Evolutionary conservation across 139 green algal genomes (phyloP), one percentile per base, ranked within the genome.

Genomic region (Eudorina sp.): DNA sequence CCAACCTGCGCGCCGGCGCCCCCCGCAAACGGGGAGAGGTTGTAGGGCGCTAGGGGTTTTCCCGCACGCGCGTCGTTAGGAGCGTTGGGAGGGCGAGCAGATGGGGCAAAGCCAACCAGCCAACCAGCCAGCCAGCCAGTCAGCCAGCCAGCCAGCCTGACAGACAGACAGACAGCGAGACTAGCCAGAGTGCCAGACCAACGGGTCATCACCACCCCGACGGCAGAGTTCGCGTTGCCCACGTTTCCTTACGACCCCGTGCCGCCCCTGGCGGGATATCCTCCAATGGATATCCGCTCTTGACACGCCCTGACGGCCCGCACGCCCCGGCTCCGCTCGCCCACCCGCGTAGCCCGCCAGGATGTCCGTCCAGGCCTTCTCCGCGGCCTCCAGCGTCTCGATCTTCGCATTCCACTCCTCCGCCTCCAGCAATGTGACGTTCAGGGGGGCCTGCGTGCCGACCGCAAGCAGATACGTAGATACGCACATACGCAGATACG

Each of bases 1-100:
- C 81, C 81, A 87, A 45, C 25, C 81, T 87, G 43, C 29, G 13
- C n/a, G n/a, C n/a, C n/a, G n/a, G n/a, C n/a, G n/a, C n/a, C n/a
- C n/a, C n/a, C n/a, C 29, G 1, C 53, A 23, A 21, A 29, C 31
- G 31, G 66, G 9, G 31, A 27, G 38, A 75, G 16, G 31, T 13
- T 16, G 51, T 16, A 13, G 16, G 51, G 16, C 51, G 51, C 27
- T 68, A 31, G 58, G 23, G 58, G 58, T 27, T n/a, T n/a, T n/a
- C 18, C 58, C 6, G 58, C n/a, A n/a, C 6, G 58, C 6, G 9
- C 18, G 58, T 68, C 46, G 46, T 31, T 29, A 31, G 16, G 58
- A 27, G 23, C 18, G 16, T 27, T n/a, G 58, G 73, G 21, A 58
- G 53, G 36, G 23, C 3, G 19, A 38, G 48, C 9, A 14, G 5